Evolutionary conservation across 2,329 filamentous ascomycete genomes (phyloP), one percentile per base, ranked within the genome.

Genomic region (Graphilbum fragrans): DNA sequence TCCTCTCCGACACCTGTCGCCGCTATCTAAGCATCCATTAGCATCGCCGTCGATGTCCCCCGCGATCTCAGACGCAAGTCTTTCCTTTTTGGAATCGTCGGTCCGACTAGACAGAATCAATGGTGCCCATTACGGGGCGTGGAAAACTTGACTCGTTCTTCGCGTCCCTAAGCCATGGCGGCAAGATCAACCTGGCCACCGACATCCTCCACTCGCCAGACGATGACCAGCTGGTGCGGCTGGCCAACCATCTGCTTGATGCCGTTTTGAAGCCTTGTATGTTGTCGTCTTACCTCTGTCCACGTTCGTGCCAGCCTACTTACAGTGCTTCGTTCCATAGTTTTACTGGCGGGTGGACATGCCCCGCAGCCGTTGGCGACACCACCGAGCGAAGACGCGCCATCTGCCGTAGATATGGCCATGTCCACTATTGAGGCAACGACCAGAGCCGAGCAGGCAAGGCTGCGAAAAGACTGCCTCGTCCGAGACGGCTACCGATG

Each of bases 401-500:
- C 31, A n/a, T 16, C 19, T 10, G 35, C 35, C 8, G 36, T 38
- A 23, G 32, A 35, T 16, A 11, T 22, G 3, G 20, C 21, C 16
- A 36, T 37, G 31, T 14, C 29, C 6, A 22, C 23, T 4, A 41
- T 41, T n/a, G 34, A 39, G 17, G 3, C 36, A 2, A 27, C 45
- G 2, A 23, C 35, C 5, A 35, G 37, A 27, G 17, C 4, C 2
- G 45, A 39, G 5, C 42, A 42, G 25, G 16, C 4, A 17, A 7
- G 2, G 4, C 23, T 47, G 16, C 35, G 29, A 6, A 14, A 17
- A 5, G 37, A 42, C 23, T 45, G 42, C 20, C 21, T 45, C 2
- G 33, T 16, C 4, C 37, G 45, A 1, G 45, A 47, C 8, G 45
- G 39, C 2, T 32, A 47, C 27, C 33, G 34, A 5, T 47, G 45